Evolutionary conservation across 2,329 filamentous ascomycete genomes (phyloP), one percentile per base, ranked within the genome.

Genomic region (Cryphonectria nitschkei): DNA sequence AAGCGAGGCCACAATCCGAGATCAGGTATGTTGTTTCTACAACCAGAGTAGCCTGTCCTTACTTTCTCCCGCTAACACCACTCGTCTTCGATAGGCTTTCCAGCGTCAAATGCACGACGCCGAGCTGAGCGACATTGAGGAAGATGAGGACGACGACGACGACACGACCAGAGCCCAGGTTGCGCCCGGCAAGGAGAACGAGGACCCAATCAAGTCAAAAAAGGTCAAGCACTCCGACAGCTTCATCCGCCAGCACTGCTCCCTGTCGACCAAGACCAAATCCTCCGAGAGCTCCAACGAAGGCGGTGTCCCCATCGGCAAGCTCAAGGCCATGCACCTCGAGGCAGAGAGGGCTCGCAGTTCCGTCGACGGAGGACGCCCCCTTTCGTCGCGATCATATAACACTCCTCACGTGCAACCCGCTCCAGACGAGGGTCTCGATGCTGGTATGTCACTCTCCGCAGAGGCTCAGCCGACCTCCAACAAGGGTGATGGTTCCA

Each of bases 61-160:
- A 11, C 8, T 6, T 29, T 22, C 13, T 60, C 1, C 3, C 22
- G 22, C 52, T 65, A 19, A 69, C 52, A 64, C 22, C 16, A 3
- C 2, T 26, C n/a, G 19, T 22, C 16, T 46, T 29, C 41, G 7
- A 60, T 41, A 73, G 71, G 71, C 71, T 43, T 67, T 73, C 52
- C 60, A 56, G 60, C 71, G 71, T 58, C 71, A 73, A 46, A 34
- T 73, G 63, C 63, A 70, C 22, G 69, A 73, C 13, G 69, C 69
- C 19, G 61, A 69, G 60, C 70, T 73, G 19, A 71, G 70, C 50
- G 72, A 72, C 22, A 65, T 68, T 29, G 67, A 68, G 41, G 72
- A 73, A 26, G 67, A 72, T 46, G 65, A 62, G n/a, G 69, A 69
- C 29, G 46, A 50, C 19, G 19, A 50, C 19, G 46, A 50, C 22